These are phyloP conservation scores for Ottelia alismoides DNA, from an alignment of 106 monocot genomes.

Conservation along the genomic window DNA sequence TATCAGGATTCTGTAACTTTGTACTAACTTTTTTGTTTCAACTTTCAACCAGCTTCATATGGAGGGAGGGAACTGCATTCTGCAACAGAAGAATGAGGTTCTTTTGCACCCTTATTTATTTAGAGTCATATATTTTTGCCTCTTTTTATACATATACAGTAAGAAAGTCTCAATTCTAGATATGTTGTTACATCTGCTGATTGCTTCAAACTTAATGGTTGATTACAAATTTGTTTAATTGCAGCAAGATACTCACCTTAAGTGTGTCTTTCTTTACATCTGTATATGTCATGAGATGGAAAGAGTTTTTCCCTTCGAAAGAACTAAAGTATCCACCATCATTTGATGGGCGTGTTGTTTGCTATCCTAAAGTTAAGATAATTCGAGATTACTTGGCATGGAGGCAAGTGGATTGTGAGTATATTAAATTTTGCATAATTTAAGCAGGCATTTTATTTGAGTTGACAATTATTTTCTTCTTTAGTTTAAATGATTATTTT, in stretches of 20 bases:
- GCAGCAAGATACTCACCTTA: conserved; percentile 78
- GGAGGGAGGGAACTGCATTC: conserved; percentile 61
- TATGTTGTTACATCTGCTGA: not conserved
- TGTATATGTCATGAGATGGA: conserved; percentile 81
- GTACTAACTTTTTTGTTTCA: not conserved
- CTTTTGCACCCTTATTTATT: not conserved
- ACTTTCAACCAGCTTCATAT: conserved; percentile 48
- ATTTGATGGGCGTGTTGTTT: conserved; percentile 78
- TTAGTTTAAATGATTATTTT: not conserved
- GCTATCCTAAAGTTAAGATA: conserved; percentile 65
- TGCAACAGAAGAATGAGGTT: conserved; percentile 69
- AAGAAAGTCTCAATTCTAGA: no score
- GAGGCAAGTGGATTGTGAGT: conserved; percentile 95
- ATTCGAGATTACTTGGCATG: conserved; percentile 78
- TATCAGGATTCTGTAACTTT: no score
- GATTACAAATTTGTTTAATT: conserved; percentile 10
- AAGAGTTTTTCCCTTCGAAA: conserved; percentile 71
- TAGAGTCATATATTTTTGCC: not conserved
- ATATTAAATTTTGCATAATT: no score
- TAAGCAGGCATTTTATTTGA: no score
- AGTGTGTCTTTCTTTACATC: conserved; percentile 85
- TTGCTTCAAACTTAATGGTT: not conserved
- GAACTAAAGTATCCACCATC: conserved; percentile 54
- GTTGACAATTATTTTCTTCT: not conserved
- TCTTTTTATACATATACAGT: not conserved